These are phyloP conservation scores for Penicillium mononematosum DNA, from an alignment of 495 filamentous ascomycete species.

Conservation along the genomic window DNA sequence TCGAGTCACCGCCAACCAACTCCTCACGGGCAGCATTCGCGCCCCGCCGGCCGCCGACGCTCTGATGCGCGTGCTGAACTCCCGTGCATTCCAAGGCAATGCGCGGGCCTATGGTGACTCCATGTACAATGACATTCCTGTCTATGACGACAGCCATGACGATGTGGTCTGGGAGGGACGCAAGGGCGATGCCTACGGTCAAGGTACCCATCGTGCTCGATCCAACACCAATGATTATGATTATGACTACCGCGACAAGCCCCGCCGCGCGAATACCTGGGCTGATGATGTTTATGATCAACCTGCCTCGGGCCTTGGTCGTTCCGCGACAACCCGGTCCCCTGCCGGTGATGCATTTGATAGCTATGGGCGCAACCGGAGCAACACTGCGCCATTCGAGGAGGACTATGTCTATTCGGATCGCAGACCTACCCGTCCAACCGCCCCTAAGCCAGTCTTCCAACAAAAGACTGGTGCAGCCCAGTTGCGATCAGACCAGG, in stretches of 20 bases:
- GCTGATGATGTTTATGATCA: conserved; percentile 85
- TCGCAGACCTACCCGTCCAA: conserved; percentile 60
- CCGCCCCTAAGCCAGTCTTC: conserved; percentile 86
- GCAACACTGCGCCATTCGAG: conserved; percentile 46
- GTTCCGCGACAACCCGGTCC: conserved; percentile 49
- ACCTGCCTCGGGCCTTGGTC: conserved; percentile 46
- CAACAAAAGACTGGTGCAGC: conserved; percentile 56
- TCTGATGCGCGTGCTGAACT: conserved; percentile 78
- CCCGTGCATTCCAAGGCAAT: conserved; percentile 74
- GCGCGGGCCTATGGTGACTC: conserved; percentile 49
- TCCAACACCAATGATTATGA: conserved; percentile 52
- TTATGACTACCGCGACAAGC: conserved; percentile 63
- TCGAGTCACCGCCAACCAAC: conserved; percentile 73
- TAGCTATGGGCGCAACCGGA: conserved; percentile 44
- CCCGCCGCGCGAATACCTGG: conserved; percentile 77
- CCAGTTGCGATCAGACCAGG: conserved; percentile 74
- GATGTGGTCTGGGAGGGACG: conserved; percentile 91
- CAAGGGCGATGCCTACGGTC: conserved; percentile 71
- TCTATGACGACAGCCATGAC: conserved; percentile 87
- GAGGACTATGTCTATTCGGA: conserved; percentile 63
- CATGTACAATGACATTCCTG: conserved; percentile 94
- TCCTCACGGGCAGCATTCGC: conserved; percentile 73
- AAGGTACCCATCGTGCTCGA: conserved; percentile 62
- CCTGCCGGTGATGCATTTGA: conserved; percentile 52
- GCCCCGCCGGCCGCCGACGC: conserved; percentile 81